These are phyloP conservation scores for Mycena vulgaris DNA, from an alignment of 768 basidiomycete genomes.

Conservation along the genomic window DNA sequence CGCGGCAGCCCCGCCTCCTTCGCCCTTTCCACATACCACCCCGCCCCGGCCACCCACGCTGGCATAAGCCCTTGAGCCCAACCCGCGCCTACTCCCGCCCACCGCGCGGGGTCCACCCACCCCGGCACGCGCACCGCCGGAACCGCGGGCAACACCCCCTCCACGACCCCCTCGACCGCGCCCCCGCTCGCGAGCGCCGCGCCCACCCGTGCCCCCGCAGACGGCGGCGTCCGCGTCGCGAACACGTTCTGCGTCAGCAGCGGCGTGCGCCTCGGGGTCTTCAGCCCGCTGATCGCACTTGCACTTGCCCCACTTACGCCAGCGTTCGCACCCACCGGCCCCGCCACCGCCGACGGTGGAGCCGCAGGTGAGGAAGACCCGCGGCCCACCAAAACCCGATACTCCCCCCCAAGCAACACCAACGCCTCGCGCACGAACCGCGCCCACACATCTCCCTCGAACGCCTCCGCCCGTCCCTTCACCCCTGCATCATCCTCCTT, in stretches of 20 bases:
- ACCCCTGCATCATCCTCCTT: constrained; percentile 50
- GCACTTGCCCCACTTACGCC: no score
- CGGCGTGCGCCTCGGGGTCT: constrained; percentile 36
- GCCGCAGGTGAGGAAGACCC: constrained; percentile 50
- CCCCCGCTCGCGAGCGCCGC: constrained; percentile 75
- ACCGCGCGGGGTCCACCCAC: no score
- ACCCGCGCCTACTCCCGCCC: neutral
- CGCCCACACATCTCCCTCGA: constrained; percentile 65
- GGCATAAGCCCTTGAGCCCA: constrained; percentile 8
- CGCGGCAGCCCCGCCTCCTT: neutral
- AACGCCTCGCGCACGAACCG: constrained; percentile 72
- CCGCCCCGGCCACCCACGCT: neutral
- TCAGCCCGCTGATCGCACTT: constrained; percentile 44
- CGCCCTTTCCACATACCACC: neutral
- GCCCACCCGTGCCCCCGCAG: constrained; percentile 69
- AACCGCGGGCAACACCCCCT: constrained; percentile 47
- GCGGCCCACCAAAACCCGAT: constrained; percentile 74
- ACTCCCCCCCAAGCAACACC: constrained; percentile 75
- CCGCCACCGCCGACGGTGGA: constrained; percentile 26
- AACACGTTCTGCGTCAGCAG: constrained; percentile 63
- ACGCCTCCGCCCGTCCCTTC: constrained; percentile 40
- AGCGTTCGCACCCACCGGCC: constrained; percentile 27
- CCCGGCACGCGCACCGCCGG: no score
- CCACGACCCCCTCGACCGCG: constrained; percentile 65
- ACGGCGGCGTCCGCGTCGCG: constrained; percentile 54